Conservation (phyloP, 768 basidiomycete species). For the Rhodotorula taiwanensis region DNA sequence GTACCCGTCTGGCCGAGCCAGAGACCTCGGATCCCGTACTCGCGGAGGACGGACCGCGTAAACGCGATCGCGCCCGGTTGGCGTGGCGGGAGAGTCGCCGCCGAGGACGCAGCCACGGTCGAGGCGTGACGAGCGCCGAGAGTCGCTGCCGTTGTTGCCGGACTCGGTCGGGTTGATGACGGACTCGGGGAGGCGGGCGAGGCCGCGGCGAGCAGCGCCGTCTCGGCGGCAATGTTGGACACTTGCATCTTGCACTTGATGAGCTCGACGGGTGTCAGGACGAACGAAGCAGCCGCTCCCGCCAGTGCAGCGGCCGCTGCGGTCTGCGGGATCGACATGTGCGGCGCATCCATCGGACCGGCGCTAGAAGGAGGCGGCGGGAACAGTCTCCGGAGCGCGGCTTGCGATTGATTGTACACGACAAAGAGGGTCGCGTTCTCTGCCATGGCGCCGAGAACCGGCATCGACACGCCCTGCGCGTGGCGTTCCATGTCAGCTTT, state of each 20-base stretch:
- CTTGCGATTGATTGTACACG: conserved; percentile 64
- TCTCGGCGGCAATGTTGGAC: conserved; percentile 55
- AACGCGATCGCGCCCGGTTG: conserved; percentile 67
- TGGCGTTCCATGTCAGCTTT: neutral
- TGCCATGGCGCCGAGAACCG: conserved; percentile 81
- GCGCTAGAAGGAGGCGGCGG: conserved; percentile 42
- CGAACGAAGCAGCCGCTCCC: conserved; percentile 75
- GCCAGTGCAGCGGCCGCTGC: conserved; percentile 78
- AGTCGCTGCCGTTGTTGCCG: too few species aligned
- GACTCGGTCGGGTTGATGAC: neutral
- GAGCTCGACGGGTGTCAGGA: conserved; percentile 90
- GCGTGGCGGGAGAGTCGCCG: conserved; percentile 3
- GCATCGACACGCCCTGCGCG: conserved; percentile 75
- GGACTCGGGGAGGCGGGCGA: neutral
- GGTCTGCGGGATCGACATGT: conserved; percentile 62
- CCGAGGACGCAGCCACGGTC: neutral
- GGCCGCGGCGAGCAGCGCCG: conserved; percentile 1
- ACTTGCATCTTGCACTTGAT: conserved; percentile 99
- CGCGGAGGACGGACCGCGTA: conserved; percentile 57
- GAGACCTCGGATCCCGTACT: conserved; percentile 71
- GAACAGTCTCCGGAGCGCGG: conserved; percentile 42
- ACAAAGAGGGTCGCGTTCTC: conserved; percentile 87
- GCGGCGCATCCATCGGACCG: conserved; percentile 25
- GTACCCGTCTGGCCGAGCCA: conserved; percentile 96
- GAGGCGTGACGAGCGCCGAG: neutral